phyloP scores from a whole-genome alignment of 2,329 filamentous ascomycete genomes.

The Aspergillus fumigatiaffinis region DNA sequence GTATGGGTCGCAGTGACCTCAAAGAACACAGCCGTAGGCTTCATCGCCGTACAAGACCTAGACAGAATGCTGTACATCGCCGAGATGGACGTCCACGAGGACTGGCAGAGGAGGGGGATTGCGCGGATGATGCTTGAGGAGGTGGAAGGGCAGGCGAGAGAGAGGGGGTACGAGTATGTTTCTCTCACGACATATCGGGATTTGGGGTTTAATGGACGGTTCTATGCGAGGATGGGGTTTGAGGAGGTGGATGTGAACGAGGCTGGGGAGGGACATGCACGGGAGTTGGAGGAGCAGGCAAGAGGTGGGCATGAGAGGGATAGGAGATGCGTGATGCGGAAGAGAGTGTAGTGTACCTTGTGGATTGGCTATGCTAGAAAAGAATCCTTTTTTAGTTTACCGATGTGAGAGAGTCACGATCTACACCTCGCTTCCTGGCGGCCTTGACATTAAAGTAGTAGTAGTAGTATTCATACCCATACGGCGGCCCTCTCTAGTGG shows the following conservation, averaged over 20 bases:
- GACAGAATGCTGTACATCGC: not conserved
- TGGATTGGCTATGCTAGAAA: not conserved
- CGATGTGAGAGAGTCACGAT: too few relatives aligned
- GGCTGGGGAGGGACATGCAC: not conserved
- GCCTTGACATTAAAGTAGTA: too few relatives aligned
- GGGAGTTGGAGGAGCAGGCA: not conserved
- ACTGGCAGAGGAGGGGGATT: not conserved
- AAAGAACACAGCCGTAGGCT: not conserved
- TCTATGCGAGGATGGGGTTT: not conserved
- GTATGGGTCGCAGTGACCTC: not conserved
- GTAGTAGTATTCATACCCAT: too few relatives aligned
- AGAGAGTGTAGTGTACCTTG: not conserved
- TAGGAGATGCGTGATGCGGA: not conserved
- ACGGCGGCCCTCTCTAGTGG: too few relatives aligned
- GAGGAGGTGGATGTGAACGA: not conserved
- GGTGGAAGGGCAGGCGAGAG: not conserved
- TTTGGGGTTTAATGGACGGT: not conserved
- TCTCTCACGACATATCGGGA: not conserved
- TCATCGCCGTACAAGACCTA: not conserved
- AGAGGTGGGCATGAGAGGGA: not conserved
- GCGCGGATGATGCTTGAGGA: not conserved
- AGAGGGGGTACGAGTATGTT: not conserved
- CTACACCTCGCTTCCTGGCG: too few relatives aligned
- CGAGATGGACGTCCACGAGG: not conserved
- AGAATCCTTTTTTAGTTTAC: too few relatives aligned